Percentiles rank a stretch among this genome's conserved stretches.
These are phyloP conservation scores for Melanopsichium pennsylvanicum DNA, from an alignment of 1,284 basidiomycete genomes.

Conservation along the genomic window DNA sequence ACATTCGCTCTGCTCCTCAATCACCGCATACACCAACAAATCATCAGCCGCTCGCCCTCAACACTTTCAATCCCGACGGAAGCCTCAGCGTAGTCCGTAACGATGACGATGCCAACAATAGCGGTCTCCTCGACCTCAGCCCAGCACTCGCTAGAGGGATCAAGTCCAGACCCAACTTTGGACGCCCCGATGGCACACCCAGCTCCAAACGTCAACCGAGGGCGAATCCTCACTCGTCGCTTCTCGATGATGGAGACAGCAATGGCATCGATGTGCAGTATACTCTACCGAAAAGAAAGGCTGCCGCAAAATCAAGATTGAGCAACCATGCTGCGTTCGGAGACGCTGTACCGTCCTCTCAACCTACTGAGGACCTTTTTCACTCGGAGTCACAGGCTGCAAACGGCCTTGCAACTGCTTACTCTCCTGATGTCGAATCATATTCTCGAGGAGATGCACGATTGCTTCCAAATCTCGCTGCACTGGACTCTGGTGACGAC, in stretches of 20 bases:
- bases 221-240: not conserved
- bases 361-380: slow-evolving; percentile 19
- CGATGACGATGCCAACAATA: slow-evolving; percentile 61
- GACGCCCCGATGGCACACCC: slow-evolving; percentile 4
- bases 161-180: slow-evolving; percentile 25
- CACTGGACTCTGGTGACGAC: slow-evolving; percentile 10
- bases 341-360: slow-evolving; percentile 14
- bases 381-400: slow-evolving; percentile 12
- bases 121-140: slow-evolving; percentile 58
- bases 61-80: slow-evolving; percentile 51
- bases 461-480: not conserved
- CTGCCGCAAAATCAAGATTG: slow-evolving; percentile 22
- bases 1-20: slow-evolving; percentile 25
- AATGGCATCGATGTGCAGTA: slow-evolving; percentile 1
- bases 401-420: slow-evolving; percentile 1
- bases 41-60: not conserved
- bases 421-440: slow-evolving; percentile 5
- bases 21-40: slow-evolving; percentile 37
- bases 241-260: not conserved
- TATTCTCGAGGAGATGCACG: slow-evolving; percentile 1
- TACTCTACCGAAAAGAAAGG: slow-evolving; percentile 1
- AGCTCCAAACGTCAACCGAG: slow-evolving; percentile 19
- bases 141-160: slow-evolving; percentile 39
- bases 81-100: slow-evolving; percentile 60
- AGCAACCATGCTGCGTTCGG: slow-evolving; percentile 16